These are phyloP conservation scores for Graphilbum ipis-grandicollis DNA, from an alignment of 2,329 filamentous ascomycete genomes.

Conservation along the genomic window DNA sequence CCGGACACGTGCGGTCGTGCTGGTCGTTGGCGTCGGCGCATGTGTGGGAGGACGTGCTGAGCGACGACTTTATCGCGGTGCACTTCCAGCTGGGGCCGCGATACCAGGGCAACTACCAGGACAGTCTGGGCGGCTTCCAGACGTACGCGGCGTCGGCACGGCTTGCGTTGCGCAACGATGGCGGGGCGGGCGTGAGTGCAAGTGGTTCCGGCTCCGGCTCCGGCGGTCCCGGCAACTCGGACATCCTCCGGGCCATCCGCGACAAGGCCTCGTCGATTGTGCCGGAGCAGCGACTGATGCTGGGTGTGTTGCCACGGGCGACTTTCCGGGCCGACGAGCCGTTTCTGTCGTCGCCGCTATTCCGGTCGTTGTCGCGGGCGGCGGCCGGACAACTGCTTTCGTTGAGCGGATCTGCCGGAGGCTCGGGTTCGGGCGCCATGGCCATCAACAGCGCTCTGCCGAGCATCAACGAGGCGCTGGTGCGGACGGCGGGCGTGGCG, in stretches of 20 bases:
- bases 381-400: slow-evolving; percentile 52
- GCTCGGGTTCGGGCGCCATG: too few species aligned
- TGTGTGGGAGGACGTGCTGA: slow-evolving; percentile 71
- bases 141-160: slow-evolving; percentile 89
- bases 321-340: slow-evolving; percentile 68
- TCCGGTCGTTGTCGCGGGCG: slow-evolving; percentile 57
- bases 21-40: slow-evolving; percentile 88
- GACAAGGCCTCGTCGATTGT: slow-evolving; percentile 69
- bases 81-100: slow-evolving; percentile 78
- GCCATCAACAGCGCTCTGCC: slow-evolving; percentile 80
- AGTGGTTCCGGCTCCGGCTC: slow-evolving; percentile 19
- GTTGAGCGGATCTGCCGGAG: too few species aligned
- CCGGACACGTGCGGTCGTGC: slow-evolving; percentile 55
- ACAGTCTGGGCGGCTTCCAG: slow-evolving; percentile 87
- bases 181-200: slow-evolving; percentile 37
- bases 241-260: slow-evolving; percentile 77
- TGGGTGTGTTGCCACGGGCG: slow-evolving; percentile 68
- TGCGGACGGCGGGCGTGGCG: slow-evolving; percentile 62
- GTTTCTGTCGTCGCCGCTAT: slow-evolving; percentile 59
- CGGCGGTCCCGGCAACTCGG: slow-evolving; percentile 77
- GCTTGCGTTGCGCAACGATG: slow-evolving; percentile 78
- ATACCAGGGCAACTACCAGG: slow-evolving; percentile 93
- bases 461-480: slow-evolving; percentile 76
- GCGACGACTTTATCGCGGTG: slow-evolving; percentile 82
- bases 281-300: slow-evolving; percentile 61